Base-by-base conservation (phyloP, 2,329 filamentous ascomycete genomes). In the Exophiala bonariae region DNA sequence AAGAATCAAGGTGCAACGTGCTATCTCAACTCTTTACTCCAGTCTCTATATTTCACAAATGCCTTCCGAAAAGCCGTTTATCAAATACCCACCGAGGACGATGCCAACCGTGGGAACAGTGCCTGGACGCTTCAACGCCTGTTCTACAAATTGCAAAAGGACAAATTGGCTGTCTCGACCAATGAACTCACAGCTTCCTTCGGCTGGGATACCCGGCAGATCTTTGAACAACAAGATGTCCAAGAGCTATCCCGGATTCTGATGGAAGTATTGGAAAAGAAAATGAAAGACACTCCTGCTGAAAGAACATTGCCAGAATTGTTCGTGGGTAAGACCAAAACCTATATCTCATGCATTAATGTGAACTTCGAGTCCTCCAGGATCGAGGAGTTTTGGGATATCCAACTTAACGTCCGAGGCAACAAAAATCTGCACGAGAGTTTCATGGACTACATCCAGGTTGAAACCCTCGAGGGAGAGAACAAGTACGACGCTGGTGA, bases 191-290 rank as follows among this genome's bases (percentile, higher is more conserved):
- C 93, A 5, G 88, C 89, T 58, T 97, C 93, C 0, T 99, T 99
- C 66, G 93, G 93, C 18, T 99, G 93, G 93, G 92, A 99, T 62
- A 95, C 92, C 2, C 83, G 90, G 56, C 92, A 99, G 64, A 96
- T 97, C 43, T 99, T 99, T 60, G 92, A 97, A 70, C 93, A 99
- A 66, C 93, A 99, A 68, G 93, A 99, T 69, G 93, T 99, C 7
- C 93, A 99, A 66, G 93, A 99, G 66, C 76, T 99, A 26, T 97
- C 91, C 26, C 82, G 95, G 47, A 96, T 97, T 66, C 77, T 99
- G 54, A 99, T 99, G 87, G 93, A 99, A 69, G 85, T 89, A 50
- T 85, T 99, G 71, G 95, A 99, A 65, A 87, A 93, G 63, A 92
- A 88, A 66, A 99, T 99, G 95, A 99, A 99, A 70, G 92, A 89